Evolutionary conservation across 2,329 filamentous ascomycete species (phyloP).

Genomic region (Fusarium luffae): DNA sequence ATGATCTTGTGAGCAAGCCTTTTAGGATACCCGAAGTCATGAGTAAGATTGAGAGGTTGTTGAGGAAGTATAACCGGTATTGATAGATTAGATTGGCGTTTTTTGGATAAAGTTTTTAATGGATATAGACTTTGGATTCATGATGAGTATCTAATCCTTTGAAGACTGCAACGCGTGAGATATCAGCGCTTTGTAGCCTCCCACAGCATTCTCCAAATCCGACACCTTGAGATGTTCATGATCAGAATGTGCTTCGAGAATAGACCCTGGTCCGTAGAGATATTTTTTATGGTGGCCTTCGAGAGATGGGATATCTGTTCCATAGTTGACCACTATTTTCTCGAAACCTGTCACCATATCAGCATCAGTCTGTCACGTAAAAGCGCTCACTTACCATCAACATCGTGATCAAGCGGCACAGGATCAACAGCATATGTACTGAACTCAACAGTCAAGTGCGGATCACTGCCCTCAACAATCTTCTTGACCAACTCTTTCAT

Average conservation of each 20-base stretch:
- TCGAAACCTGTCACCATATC: neutral
- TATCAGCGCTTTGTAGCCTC: neutral
- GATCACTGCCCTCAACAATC: neutral
- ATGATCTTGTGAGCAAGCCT: constrained; percentile 68
- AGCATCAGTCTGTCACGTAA: accelerated
- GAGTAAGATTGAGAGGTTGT: constrained; percentile 60
- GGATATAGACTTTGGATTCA: neutral
- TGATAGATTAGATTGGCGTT: neutral
- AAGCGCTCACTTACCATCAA: neutral
- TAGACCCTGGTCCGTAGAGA: constrained; percentile 5
- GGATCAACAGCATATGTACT: neutral
- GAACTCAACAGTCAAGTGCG: neutral
- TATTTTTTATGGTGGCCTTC: constrained; percentile 2
- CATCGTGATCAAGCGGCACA: neutral
- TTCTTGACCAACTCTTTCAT: neutral
- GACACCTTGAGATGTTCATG: constrained; percentile 16
- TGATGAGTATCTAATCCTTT: neutral
- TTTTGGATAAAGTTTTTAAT: neutral
- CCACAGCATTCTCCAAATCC: constrained; percentile 1
- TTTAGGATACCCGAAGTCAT: constrained; percentile 65
- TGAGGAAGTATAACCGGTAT: constrained; percentile 10
- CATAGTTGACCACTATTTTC: constrained; percentile 1
- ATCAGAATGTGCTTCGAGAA: constrained; percentile 10
- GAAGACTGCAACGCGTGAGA: neutral
- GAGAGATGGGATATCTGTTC: neutral